phyloP scores from a whole-genome alignment of 2,329 filamentous ascomycete species.

The Exophiala calicioides region DNA sequence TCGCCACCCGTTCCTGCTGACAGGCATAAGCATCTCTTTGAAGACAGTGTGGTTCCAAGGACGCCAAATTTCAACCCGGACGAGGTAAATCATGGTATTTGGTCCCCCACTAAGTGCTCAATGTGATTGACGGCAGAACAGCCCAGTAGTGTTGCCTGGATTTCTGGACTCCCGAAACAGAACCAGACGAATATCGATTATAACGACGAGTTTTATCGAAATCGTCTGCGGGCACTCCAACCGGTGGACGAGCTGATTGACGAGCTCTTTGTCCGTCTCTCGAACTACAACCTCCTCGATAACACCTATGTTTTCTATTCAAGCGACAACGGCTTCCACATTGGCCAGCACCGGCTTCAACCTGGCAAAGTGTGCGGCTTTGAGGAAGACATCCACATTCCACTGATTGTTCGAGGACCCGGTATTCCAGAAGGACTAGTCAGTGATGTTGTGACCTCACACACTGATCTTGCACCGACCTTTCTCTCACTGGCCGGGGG shows the following conservation, averaged over 20 bases:
- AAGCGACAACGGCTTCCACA: slow-evolving; percentile 62
- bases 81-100: too few species aligned
- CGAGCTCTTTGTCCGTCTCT: slow-evolving; percentile 44
- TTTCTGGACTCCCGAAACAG: slow-evolving; percentile 46
- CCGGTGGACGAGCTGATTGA: slow-evolving; percentile 58
- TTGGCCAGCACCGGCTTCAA: slow-evolving; percentile 60
- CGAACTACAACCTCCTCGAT: slow-evolving; percentile 45
- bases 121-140: slow-evolving; percentile 34
- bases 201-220: slow-evolving; percentile 56
- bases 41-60: slow-evolving; percentile 60
- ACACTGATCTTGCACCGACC: slow-evolving; percentile 66
- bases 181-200: slow-evolving; percentile 52
- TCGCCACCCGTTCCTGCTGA: slow-evolving; percentile 59
- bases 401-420: slow-evolving; percentile 61
- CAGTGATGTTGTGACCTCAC: slow-evolving; percentile 56
- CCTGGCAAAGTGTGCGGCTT: slow-evolving; percentile 61
- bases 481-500: slow-evolving; percentile 43
- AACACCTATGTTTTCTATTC: slow-evolving; percentile 63
- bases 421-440: slow-evolving; percentile 49
- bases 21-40: slow-evolving; percentile 64
- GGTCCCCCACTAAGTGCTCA: too few species aligned
- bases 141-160: slow-evolving; percentile 51
- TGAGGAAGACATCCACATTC: slow-evolving; percentile 63
- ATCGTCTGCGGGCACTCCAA: slow-evolving; percentile 53
- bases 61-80: slow-evolving; percentile 66